Percentiles rank a stretch among this genome's conserved stretches.
Conservation (phyloP, 1,284 basidiomycete genomes). For the Rhizoctonia solani region DNA sequence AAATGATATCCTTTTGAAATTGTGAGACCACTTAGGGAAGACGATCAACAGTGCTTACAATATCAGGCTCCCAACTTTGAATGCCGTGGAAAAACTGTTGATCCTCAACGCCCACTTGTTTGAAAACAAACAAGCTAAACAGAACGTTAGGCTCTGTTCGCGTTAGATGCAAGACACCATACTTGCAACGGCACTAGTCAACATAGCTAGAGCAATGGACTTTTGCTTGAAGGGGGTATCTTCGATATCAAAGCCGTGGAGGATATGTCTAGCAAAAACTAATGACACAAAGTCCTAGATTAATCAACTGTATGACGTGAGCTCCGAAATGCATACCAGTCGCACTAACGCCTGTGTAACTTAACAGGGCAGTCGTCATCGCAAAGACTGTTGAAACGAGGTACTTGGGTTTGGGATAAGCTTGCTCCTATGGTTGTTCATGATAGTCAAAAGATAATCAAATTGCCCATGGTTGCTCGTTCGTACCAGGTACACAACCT, state of each 20-base stretch:
- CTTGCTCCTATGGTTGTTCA: conserved; percentile 46
- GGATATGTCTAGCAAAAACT: conserved; percentile 44
- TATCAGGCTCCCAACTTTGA: conserved; percentile 43
- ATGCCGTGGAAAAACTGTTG: conserved; percentile 42
- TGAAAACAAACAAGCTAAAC: conserved; percentile 41
- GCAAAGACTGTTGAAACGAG: conserved; percentile 52
- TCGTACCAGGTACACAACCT: conserved; percentile 51
- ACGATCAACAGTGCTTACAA: conserved; percentile 39
- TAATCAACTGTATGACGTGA: too few relatives aligned
- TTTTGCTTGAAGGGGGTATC: conserved; percentile 42
- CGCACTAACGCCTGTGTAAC: conserved; percentile 41
- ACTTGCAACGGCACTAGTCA: conserved; percentile 42
- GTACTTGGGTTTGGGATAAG: conserved; percentile 48
- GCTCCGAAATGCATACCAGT: not conserved
- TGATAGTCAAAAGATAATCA: not conserved
- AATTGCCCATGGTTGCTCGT: too few relatives aligned
- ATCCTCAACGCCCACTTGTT: conserved; percentile 45
- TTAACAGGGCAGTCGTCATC: conserved; percentile 50
- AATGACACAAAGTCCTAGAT: not conserved
- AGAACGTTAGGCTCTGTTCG: not conserved
- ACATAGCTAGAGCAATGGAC: conserved; percentile 41
- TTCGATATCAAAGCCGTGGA: conserved; percentile 41
- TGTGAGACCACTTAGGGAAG: not conserved
- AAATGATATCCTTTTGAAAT: conserved; percentile 18
- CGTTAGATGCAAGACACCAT: not conserved